These are phyloP conservation scores for Metschnikowia lunata DNA, from an alignment of 805 yeast species.

Conservation along the genomic window DNA sequence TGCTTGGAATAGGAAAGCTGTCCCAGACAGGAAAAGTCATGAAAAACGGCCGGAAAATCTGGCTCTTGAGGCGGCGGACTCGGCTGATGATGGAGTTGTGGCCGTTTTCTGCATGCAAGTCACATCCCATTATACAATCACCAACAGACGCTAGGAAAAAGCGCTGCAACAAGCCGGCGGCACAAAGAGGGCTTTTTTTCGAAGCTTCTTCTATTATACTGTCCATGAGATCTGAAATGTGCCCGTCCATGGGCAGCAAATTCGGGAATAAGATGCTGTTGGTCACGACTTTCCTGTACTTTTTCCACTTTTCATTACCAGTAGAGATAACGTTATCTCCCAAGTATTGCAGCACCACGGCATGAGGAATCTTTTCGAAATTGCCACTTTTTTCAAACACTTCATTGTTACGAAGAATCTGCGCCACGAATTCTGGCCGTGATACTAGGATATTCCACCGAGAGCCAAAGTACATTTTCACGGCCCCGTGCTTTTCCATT, in stretches of 20 bases:
- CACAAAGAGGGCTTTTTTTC: slow-evolving; percentile 10
- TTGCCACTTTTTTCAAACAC: slow-evolving; percentile 57
- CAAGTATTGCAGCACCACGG: slow-evolving; percentile 50
- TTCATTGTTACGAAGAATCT: slow-evolving; percentile 46
- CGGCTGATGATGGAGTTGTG: slow-evolving; percentile 34
- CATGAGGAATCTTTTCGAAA: slow-evolving; percentile 52
- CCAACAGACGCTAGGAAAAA: slow-evolving; percentile 47
- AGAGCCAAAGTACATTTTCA: slow-evolving; percentile 54
- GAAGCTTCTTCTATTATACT: slow-evolving; percentile 18
- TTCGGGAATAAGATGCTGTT: slow-evolving; percentile 50
- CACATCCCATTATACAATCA: slow-evolving; percentile 46
- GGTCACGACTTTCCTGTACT: slow-evolving; percentile 43
- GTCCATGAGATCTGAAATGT: slow-evolving; percentile 31
- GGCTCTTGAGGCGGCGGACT: slow-evolving; percentile 43
- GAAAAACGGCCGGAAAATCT: slow-evolving; percentile 52
- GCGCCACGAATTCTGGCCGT: slow-evolving; percentile 42
- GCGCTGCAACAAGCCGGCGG: slow-evolving; percentile 41
- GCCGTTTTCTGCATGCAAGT: slow-evolving; percentile 37
- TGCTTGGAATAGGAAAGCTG: slow-evolving; percentile 43
- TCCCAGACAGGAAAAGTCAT: slow-evolving; percentile 56
- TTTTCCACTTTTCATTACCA: slow-evolving; percentile 49
- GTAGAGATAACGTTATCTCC: slow-evolving; percentile 62
- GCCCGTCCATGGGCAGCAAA: slow-evolving; percentile 31
- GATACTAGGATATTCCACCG: slow-evolving; percentile 57
- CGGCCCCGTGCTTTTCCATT: slow-evolving; percentile 52